Percentiles rank a stretch among this genome's conserved stretches.
phyloP scores from a whole-genome alignment of 805 yeast genomes.

The Schwanniomyces vanrijiae region DNA sequence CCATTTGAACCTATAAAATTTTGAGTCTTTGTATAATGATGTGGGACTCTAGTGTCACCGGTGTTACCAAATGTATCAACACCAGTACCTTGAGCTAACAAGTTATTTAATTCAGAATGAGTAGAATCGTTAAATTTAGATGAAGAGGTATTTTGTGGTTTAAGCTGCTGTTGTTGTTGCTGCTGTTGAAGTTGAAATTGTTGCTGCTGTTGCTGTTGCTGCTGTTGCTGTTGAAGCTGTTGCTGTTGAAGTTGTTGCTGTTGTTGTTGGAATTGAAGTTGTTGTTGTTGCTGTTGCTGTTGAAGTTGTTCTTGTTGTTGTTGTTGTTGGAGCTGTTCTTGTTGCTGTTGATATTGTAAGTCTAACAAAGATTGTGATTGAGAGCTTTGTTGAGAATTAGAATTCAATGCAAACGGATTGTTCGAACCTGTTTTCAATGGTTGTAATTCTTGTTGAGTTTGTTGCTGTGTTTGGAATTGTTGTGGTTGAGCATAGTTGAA shows the following conservation, averaged over 20 bases:
- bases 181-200: conserved; percentile 18
- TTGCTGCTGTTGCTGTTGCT: conserved; percentile 28
- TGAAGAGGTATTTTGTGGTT: conserved; percentile 28
- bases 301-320: no score
- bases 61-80: conserved; percentile 91
- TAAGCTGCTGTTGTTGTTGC: conserved; percentile 31
- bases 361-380: conserved; percentile 25
- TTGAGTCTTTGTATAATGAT: conserved; percentile 83
- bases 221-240: conserved; percentile 16
- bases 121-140: conserved; percentile 44
- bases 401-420: conserved; percentile 68
- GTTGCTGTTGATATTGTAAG: conserved; percentile 15
- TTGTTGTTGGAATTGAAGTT: conserved; percentile 18
- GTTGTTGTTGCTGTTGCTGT: conserved; percentile 14
- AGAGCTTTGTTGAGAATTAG: conserved; percentile 20
- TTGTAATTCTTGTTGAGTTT: conserved; percentile 32
- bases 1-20: conserved; percentile 87
- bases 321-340: conserved; percentile 5
- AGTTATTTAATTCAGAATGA: conserved; percentile 66
- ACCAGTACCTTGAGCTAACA: conserved; percentile 86
- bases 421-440: conserved; percentile 72
- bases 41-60: conserved; percentile 83
- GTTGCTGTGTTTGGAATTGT: conserved; percentile 28
- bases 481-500: conserved; percentile 22
- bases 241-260: conserved; percentile 12